phyloP scores from a whole-genome alignment of 805 yeast species.

The Monosporozyma aerobia region DNA sequence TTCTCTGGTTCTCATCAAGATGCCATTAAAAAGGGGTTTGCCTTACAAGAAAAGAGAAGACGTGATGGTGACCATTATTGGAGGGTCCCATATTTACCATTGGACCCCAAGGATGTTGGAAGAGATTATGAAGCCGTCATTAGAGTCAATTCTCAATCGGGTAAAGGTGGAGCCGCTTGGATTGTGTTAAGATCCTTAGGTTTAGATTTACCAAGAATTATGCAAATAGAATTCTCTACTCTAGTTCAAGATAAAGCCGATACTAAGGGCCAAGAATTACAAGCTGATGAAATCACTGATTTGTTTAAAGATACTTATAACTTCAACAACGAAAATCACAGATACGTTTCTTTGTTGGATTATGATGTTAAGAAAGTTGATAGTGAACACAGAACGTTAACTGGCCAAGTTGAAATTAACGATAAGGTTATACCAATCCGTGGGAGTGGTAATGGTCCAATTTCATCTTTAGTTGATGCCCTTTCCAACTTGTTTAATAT shows the following conservation, averaged over 20 bases:
- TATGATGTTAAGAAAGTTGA: slow-evolving; percentile 36
- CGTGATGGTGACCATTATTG: slow-evolving; percentile 38
- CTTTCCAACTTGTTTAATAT: slow-evolving; percentile 40
- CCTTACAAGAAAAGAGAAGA: slow-evolving; percentile 31
- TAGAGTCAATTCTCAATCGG: slow-evolving; percentile 80
- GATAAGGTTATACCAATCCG: slow-evolving; percentile 33
- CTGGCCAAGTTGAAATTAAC: slow-evolving; percentile 41
- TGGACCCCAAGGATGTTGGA: slow-evolving; percentile 79
- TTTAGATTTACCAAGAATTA: slow-evolving; percentile 70
- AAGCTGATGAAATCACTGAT: slow-evolving; percentile 51
- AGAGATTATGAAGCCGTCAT: slow-evolving; percentile 88
- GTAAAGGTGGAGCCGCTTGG: slow-evolving; percentile 89
- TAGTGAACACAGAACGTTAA: slow-evolving; percentile 25
- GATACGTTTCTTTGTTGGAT: slow-evolving; percentile 34
- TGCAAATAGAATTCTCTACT: slow-evolving; percentile 67
- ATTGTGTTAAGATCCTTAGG: slow-evolving; percentile 67
- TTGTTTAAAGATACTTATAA: slow-evolving; percentile 59
- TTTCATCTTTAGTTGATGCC: slow-evolving; percentile 65
- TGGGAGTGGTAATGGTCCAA: slow-evolving; percentile 77
- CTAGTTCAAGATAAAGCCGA: slow-evolving; percentile 67
- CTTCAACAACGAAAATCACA: slow-evolving; percentile 29
- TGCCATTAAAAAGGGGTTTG: slow-evolving; percentile 78
- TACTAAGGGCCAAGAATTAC: slow-evolving; percentile 59
- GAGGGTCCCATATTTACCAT: slow-evolving; percentile 74
- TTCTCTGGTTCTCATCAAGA: slow-evolving; percentile 84